These are phyloP conservation scores for Pleurotus citrinopileatus DNA, from an alignment of 768 basidiomycete species.

Conservation along the genomic window DNA sequence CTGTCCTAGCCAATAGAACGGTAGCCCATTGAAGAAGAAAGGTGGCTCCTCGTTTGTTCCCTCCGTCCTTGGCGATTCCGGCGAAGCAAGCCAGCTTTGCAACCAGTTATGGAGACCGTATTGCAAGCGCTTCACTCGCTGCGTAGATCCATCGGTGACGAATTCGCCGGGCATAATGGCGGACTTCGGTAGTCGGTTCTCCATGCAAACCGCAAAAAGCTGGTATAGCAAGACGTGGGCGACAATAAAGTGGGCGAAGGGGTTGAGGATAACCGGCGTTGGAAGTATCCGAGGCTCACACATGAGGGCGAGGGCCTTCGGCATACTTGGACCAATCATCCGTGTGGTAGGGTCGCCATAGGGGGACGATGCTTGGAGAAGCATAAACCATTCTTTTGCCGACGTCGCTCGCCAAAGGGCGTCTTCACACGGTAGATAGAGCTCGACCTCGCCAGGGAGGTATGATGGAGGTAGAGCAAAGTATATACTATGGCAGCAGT, in stretches of 20 bases:
- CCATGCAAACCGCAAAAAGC: constrained; percentile 40
- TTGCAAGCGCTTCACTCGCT: constrained; percentile 34
- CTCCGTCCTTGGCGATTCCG: constrained; percentile 28
- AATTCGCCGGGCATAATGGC: constrained; percentile 15
- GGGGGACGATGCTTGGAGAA: constrained; percentile 36
- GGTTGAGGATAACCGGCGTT: constrained; percentile 29
- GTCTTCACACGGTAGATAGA: constrained; percentile 56
- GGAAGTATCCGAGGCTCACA: constrained; percentile 27
- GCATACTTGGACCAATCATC: constrained; percentile 36
- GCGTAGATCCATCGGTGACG: constrained; percentile 11
- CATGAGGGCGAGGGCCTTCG: constrained; percentile 30
- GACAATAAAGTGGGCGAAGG: constrained; percentile 43
- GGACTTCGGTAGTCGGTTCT: constrained; percentile 9
- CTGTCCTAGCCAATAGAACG: constrained; percentile 67
- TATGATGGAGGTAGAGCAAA: constrained; percentile 50
- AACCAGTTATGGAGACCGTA: constrained; percentile 60
- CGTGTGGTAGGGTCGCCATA: constrained; percentile 36
- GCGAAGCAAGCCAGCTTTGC: constrained; percentile 47
- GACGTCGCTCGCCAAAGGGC: constrained; percentile 48
- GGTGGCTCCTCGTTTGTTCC: constrained; percentile 27
- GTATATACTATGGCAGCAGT: constrained; percentile 53
- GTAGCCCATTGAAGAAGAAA: constrained; percentile 44
- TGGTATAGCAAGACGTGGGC: constrained; percentile 28
- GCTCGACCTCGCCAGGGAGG: constrained; percentile 42
- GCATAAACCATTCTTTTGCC: constrained; percentile 45